Conservation (phyloP, 2,329 filamentous ascomycete genomes). For the Cylindrodendrum hubeiense region DNA sequence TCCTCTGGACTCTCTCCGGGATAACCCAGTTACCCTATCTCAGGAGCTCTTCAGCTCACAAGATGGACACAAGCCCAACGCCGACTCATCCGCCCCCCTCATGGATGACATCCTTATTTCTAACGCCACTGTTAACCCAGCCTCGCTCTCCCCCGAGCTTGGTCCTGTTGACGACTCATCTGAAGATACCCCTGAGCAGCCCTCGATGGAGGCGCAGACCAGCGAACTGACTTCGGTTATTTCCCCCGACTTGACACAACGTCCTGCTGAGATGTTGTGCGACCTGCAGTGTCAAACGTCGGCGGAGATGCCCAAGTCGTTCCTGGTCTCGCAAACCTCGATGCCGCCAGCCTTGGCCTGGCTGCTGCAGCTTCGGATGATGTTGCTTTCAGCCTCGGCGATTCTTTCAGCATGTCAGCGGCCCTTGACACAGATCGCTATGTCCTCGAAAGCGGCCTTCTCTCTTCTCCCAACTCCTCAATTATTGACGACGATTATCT, state of each 20-base stretch:
- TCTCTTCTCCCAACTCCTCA: conserved; percentile 78
- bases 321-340: conserved; percentile 57
- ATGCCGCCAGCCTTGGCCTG: conserved; percentile 56
- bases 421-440: conserved; percentile 79
- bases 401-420: conserved; percentile 77
- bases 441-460: conserved; percentile 81
- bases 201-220: conserved; percentile 36
- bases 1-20: conserved; percentile 57
- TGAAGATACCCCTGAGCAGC: conserved; percentile 45
- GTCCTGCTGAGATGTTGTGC: conserved; percentile 99
- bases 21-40: conserved; percentile 68
- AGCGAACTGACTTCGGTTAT: conserved; percentile 48
- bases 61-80: conserved; percentile 49
- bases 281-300: conserved; percentile 99
- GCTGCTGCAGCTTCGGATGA: conserved; percentile 68
- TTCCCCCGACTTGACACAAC: conserved; percentile 97
- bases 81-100: conserved; percentile 49
- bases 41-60: conserved; percentile 68
- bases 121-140: conserved; percentile 69
- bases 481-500: conserved; percentile 76
- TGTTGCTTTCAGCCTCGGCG: conserved; percentile 76
- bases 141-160: conserved; percentile 70
- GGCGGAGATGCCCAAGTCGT: conserved; percentile 69
- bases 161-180: conserved; percentile 62
- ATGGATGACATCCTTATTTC: conserved; percentile 59